A percentile compares a stretch with the other conserved stretches of the same genome.
These are phyloP conservation scores for Amaranthus cruentus DNA, from an alignment of 148 eudicot species.

Conservation along the genomic window DNA sequence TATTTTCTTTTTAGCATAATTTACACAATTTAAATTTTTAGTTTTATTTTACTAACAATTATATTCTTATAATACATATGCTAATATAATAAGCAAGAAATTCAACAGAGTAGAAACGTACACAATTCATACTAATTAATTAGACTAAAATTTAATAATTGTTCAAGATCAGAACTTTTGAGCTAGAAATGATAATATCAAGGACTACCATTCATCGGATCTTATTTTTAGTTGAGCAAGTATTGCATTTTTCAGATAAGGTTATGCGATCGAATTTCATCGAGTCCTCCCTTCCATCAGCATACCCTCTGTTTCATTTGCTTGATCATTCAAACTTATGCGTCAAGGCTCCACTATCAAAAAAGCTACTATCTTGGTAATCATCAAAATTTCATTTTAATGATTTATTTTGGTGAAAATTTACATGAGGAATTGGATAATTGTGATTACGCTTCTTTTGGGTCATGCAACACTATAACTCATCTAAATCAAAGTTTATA, in stretches of 20 bases:
- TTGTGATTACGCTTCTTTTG: neutral
- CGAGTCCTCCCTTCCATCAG: too few relatives aligned
- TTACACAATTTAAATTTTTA: too few relatives aligned
- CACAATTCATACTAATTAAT: neutral
- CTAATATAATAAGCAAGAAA: too few relatives aligned
- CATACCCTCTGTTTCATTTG: too few relatives aligned
- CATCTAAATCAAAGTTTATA: slow-evolving; percentile 41
- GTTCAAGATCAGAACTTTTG: neutral
- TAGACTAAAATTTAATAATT: neutral
- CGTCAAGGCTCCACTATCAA: slow-evolving; percentile 7
- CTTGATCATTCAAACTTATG: neutral
- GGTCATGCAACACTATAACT: slow-evolving; percentile 57
- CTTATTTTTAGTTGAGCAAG: too few relatives aligned
- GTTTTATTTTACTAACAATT: too few relatives aligned
- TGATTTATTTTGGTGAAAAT: neutral
- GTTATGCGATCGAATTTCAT: too few relatives aligned
- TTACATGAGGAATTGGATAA: slow-evolving; percentile 10
- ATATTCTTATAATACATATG: too few relatives aligned
- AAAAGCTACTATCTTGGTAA: neutral
- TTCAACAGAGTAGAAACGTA: neutral
- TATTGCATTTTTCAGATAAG: too few relatives aligned
- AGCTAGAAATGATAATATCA: slow-evolving; percentile 7
- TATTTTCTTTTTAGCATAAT: too few relatives aligned
- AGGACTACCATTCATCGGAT: slow-evolving; percentile 3
- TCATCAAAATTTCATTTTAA: neutral